Evolutionary conservation across 352 stramenopile genomes (phyloP).

Genomic region (Salisapilia sapeloensis): DNA sequence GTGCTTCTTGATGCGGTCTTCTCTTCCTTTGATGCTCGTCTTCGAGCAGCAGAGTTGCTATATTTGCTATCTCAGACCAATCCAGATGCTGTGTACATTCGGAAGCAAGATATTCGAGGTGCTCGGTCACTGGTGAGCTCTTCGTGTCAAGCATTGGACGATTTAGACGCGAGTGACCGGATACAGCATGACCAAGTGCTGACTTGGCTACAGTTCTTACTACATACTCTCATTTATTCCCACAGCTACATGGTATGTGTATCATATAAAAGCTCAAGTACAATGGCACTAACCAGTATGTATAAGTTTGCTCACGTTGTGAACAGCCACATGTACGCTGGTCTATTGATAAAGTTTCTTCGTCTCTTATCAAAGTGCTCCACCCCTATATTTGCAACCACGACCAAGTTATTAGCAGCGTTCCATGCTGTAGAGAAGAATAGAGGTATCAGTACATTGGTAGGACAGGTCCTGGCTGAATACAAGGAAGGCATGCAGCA

Average conservation of each 20-base stretch:
- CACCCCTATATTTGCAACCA: constrained; percentile 45
- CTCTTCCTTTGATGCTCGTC: constrained; percentile 38
- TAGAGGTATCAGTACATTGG: constrained; percentile 11
- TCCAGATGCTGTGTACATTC: too few species aligned
- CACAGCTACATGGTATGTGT: constrained; percentile 10
- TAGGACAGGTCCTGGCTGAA: constrained; percentile 27
- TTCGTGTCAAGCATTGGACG: constrained; percentile 43
- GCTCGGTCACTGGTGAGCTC: constrained; percentile 55
- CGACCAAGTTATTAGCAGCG: constrained; percentile 28
- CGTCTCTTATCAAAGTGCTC: constrained; percentile 28
- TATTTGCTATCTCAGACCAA: constrained; percentile 3
- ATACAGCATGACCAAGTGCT: constrained; percentile 28
- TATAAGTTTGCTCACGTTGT: constrained; percentile 19
- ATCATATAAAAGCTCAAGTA: neutral
- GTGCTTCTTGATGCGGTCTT: constrained; percentile 53
- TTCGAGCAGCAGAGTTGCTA: constrained; percentile 40
- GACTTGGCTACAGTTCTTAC: constrained; percentile 42
- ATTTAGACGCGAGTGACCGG: constrained; percentile 20
- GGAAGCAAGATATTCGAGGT: constrained; percentile 13
- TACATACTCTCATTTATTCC: constrained; percentile 24
- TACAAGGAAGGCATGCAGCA: constrained; percentile 35
- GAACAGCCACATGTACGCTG: constrained; percentile 29
- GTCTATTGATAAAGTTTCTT: constrained; percentile 48
- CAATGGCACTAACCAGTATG: neutral
- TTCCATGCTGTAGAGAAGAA: constrained; percentile 37